A percentile compares a stretch with the other conserved stretches of the same genome.
These are phyloP conservation scores for Linaria vulgaris DNA, from an alignment of 257 asterid genomes.

Conservation along the genomic window DNA sequence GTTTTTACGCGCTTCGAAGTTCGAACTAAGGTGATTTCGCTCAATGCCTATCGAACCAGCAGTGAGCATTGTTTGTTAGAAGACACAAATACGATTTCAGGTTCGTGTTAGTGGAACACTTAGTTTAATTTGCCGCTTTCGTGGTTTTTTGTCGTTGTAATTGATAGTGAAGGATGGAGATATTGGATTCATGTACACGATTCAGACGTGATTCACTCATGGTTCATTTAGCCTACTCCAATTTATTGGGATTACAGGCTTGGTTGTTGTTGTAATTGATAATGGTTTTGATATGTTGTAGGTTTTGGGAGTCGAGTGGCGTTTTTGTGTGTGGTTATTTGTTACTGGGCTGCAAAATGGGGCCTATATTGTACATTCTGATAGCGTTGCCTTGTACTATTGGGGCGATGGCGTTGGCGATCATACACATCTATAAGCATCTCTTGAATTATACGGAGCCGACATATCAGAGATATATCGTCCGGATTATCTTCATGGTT, in stretches of 20 bases:
- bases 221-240: no score
- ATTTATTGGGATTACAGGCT: no score
- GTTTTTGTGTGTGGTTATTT: conserved; percentile 28
- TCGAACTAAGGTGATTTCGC: conserved; percentile 2
- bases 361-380: conserved; percentile 67
- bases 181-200: no score
- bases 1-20: conserved; percentile 20
- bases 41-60: conserved; percentile 4
- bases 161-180: no score
- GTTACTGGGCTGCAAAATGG: conserved; percentile 52
- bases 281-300: conserved; percentile 22
- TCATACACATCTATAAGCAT: conserved; percentile 78
- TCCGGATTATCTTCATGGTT: conserved; percentile 97
- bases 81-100: conserved; percentile 31
- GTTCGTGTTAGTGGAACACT: conserved; percentile 21
- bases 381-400: conserved; percentile 87
- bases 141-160: conserved; percentile 11
- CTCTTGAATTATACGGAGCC: conserved; percentile 96
- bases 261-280: conserved; percentile 16
- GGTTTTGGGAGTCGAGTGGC: conserved; percentile 18
- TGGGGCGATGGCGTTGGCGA: conserved; percentile 77
- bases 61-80: conserved; percentile 24
- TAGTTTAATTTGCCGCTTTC: background rate
- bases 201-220: no score
- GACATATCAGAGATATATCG: conserved; percentile 86